A percentile compares a stretch with the other conserved stretches of the same genome.
These are phyloP conservation scores for Kodamaea plutei DNA, from an alignment of 1,139 yeast genomes.

Conservation along the genomic window DNA sequence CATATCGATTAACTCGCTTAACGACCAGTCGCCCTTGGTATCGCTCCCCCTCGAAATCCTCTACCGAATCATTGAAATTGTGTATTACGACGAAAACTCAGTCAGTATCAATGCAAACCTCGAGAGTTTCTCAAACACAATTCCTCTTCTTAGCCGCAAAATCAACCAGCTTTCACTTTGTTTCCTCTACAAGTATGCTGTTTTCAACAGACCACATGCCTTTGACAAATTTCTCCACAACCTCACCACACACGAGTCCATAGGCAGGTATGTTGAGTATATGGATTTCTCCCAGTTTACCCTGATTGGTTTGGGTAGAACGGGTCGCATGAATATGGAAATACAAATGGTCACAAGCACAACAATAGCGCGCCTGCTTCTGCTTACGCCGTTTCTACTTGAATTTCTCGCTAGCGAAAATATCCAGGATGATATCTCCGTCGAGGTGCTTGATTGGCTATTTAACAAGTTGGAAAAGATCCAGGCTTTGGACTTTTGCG, in stretches of 20 bases:
- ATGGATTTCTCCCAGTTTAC: slow-evolving; percentile 88
- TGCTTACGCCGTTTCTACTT: slow-evolving; percentile 59
- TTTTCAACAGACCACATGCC: slow-evolving; percentile 77
- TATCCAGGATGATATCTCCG: slow-evolving; percentile 79
- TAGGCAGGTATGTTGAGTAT: slow-evolving; percentile 67
- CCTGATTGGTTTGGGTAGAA: slow-evolving; percentile 84
- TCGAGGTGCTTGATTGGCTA: slow-evolving; percentile 50
- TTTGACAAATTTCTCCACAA: slow-evolving; percentile 69
- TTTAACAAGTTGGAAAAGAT: slow-evolving; percentile 59
- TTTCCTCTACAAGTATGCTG: slow-evolving; percentile 61
- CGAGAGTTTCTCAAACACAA: slow-evolving; percentile 39
- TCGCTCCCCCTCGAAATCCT: slow-evolving; percentile 42
- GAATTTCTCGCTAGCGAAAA: slow-evolving; percentile 85
- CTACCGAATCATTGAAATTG: slow-evolving; percentile 40
- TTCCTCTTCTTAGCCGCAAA: slow-evolving; percentile 35
- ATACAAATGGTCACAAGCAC: slow-evolving; percentile 83
- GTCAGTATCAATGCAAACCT: slow-evolving; percentile 39
- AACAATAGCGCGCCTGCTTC: slow-evolving; percentile 63
- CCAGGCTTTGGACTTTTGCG: slow-evolving; percentile 82
- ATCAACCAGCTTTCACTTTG: slow-evolving; percentile 28
- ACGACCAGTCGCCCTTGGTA: slow-evolving; percentile 24
- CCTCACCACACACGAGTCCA: slow-evolving; percentile 43
- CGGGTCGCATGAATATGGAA: slow-evolving; percentile 85
- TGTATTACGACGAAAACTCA: slow-evolving; percentile 39
- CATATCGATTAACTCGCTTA: slow-evolving; percentile 1